A percentile compares a stretch with the other conserved stretches of the same genome.
phyloP scores from a whole-genome alignment of 2,329 filamentous ascomycete genomes.

The Laburnicola sp. region DNA sequence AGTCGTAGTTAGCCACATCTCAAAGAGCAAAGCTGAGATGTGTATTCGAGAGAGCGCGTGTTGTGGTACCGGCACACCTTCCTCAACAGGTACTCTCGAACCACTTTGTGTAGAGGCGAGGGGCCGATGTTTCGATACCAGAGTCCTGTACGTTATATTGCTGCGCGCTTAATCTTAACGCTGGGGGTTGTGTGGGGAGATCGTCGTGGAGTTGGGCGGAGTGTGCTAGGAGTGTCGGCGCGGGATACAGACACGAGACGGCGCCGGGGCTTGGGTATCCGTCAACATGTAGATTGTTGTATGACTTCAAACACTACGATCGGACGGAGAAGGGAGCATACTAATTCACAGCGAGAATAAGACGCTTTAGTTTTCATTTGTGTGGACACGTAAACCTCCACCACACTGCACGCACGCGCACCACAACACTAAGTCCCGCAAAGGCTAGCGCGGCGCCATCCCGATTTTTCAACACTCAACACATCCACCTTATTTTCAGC shows the following conservation, averaged over 20 bases:
- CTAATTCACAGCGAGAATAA: neutral
- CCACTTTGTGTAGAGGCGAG: neutral
- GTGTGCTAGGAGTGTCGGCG: conserved; percentile 7
- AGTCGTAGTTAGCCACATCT: no score
- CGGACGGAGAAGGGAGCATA: neutral
- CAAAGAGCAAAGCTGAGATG: no score
- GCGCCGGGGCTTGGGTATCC: neutral
- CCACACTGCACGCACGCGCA: no score
- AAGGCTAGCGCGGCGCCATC: no score
- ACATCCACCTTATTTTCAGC: no score
- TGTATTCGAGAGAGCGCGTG: no score
- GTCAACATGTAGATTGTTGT: neutral
- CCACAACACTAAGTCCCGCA: no score
- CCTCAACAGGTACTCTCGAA: neutral
- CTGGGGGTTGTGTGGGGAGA: neutral
- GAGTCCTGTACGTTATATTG: conserved; percentile 5
- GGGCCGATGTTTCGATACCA: neutral
- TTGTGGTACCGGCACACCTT: neutral
- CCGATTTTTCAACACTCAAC: no score
- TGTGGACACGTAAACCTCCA: no score
- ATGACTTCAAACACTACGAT: neutral
- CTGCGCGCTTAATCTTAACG: conserved; percentile 3
- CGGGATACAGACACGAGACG: conserved; percentile 3
- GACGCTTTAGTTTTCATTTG: no score
- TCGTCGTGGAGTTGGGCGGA: conserved; percentile 1